Conservation (phyloP, 129 eudicot genomes). For the Centrapalus pauciflorus region DNA sequence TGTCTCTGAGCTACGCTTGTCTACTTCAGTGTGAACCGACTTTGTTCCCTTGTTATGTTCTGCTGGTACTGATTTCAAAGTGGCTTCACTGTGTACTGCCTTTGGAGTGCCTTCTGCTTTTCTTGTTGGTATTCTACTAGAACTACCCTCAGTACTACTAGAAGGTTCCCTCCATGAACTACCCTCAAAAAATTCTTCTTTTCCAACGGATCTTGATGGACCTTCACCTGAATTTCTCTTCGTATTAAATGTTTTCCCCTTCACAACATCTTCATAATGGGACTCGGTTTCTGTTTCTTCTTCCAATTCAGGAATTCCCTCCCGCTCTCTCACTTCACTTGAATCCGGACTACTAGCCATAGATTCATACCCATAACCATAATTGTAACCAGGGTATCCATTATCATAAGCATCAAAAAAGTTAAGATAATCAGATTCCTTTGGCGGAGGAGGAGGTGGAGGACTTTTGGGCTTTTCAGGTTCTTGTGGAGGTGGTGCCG, state of each 20-base stretch:
- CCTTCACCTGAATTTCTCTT: conserved; percentile 32
- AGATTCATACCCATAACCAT: conserved; percentile 56
- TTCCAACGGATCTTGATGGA: conserved; percentile 30
- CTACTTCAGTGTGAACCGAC: conserved; percentile 40
- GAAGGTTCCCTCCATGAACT: conserved; percentile 27
- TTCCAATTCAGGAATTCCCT: conserved; percentile 96
- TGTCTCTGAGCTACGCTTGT: conserved; percentile 52
- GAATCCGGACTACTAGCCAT: conserved; percentile 84
- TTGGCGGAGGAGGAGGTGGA: conserved; percentile 65
- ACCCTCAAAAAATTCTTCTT: conserved; percentile 2
- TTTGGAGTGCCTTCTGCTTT: conserved; percentile 25
- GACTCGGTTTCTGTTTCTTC: conserved; percentile 88
- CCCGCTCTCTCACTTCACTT: conserved; percentile 80
- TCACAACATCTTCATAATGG: conserved; percentile 30
- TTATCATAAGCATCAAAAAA: conserved; percentile 56
- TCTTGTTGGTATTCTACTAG: conserved; percentile 30
- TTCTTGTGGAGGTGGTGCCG: conserved; percentile 25
- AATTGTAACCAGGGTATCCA: conserved; percentile 28
- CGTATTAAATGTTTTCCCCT: conserved; percentile 30
- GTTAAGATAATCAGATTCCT: conserved; percentile 72
- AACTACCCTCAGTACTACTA: conserved; percentile 25
- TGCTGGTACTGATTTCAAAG: conserved; percentile 20
- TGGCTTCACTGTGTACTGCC: conserved; percentile 24
- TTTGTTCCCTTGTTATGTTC: conserved; percentile 18
- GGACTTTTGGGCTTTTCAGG: conserved; percentile 35